Evolutionary conservation across 306 rosid species (phyloP).

Genomic region (Erythrophleum fordii): DNA sequence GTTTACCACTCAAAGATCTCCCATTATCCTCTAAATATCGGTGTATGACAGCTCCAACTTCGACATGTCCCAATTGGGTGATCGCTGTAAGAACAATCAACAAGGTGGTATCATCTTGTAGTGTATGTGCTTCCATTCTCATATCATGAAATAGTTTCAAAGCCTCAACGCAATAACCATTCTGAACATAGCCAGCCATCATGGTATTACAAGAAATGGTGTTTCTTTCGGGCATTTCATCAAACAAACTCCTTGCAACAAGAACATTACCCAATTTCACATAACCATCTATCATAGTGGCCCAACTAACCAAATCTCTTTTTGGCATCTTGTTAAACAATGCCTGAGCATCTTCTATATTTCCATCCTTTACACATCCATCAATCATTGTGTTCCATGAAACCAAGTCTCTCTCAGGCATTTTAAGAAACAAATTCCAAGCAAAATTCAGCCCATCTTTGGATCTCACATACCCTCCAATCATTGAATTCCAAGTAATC

Average conservation of each 20-base stretch:
- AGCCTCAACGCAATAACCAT: conserved; percentile 65
- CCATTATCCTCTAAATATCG: conserved; percentile 52
- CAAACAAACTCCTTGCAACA: conserved; percentile 66
- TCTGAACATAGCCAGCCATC: conserved; percentile 77
- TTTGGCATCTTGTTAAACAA: conserved; percentile 60
- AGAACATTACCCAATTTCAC: conserved; percentile 54
- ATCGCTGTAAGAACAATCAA: conserved; percentile 67
- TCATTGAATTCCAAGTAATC: conserved; percentile 82
- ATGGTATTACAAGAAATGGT: conserved; percentile 67
- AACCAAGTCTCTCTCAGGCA: conserved; percentile 69
- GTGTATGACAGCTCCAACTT: conserved; percentile 57
- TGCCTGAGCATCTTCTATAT: conserved; percentile 55
- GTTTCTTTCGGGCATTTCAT: conserved; percentile 64
- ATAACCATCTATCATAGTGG: conserved; percentile 72
- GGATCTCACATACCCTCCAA: conserved; percentile 59
- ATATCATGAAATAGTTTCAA: conserved; percentile 66
- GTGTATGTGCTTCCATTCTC: conserved; percentile 37
- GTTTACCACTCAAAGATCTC: conserved; percentile 52
- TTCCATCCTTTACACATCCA: conserved; percentile 67
- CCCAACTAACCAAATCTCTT: conserved; percentile 71
- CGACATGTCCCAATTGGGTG: conserved; percentile 62
- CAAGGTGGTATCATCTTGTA: conserved; percentile 62
- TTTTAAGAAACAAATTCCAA: conserved; percentile 64
- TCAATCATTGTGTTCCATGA: conserved; percentile 83
- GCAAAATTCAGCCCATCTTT: conserved; percentile 52